These are phyloP conservation scores for Pseudotsuga menziesii DNA, from an alignment of 75 land plant species.

Conservation along the genomic window DNA sequence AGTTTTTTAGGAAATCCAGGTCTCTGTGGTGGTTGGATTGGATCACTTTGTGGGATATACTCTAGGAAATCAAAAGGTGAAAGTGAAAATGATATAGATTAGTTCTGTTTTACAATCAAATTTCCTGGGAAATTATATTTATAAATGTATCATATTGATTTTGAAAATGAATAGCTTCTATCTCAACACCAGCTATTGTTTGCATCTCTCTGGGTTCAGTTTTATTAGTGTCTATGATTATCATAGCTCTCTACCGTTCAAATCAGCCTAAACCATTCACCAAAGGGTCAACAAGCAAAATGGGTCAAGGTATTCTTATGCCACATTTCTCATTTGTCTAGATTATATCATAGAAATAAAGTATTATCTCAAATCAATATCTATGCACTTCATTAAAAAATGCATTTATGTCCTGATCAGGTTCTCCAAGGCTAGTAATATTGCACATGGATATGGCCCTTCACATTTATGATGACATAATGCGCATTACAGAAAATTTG, in stretches of 20 bases:
- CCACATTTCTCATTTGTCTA: neutral
- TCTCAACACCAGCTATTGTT: slow-evolving; percentile 64
- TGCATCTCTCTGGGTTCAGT: slow-evolving; percentile 63
- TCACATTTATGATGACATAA: slow-evolving; percentile 89
- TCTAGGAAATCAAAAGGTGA: slow-evolving; percentile 43
- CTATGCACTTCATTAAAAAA: too few relatives aligned
- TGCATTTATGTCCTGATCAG: slow-evolving; percentile 8
- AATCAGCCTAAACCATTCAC: slow-evolving; percentile 28
- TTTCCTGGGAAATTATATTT: too few relatives aligned
- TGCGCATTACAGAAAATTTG: slow-evolving; percentile 92
- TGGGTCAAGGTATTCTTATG: neutral
- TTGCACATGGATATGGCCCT: slow-evolving; percentile 97
- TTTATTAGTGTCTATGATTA: slow-evolving; percentile 46
- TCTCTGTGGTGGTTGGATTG: slow-evolving; percentile 68
- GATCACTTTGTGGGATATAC: slow-evolving; percentile 35
- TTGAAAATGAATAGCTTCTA: slow-evolving; percentile 25
- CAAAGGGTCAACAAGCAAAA: slow-evolving; percentile 44
- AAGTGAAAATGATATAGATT: too few relatives aligned
- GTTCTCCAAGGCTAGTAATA: slow-evolving; percentile 76
- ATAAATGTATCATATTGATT: neutral
- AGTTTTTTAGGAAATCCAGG: slow-evolving; percentile 79
- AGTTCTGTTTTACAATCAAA: too few relatives aligned
- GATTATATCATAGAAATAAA: too few relatives aligned
- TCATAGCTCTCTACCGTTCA: slow-evolving; percentile 45
- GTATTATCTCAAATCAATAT: too few relatives aligned